Conservation (phyloP, 495 filamentous ascomycete species). For the Neurospora discreta region DNA sequence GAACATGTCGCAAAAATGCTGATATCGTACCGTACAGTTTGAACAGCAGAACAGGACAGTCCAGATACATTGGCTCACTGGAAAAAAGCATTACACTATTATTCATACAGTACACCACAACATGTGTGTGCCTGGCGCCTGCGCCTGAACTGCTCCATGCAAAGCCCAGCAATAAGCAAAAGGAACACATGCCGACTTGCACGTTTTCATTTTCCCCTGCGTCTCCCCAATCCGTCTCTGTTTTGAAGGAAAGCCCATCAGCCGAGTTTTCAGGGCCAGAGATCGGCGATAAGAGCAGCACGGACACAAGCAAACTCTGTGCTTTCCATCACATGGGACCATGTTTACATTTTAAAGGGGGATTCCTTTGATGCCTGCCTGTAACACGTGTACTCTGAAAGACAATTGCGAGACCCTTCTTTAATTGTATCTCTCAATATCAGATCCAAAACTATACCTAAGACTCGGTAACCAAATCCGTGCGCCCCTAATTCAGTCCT, state of each 20-base stretch:
- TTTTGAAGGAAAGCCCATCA: neutral
- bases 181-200: neutral
- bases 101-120: neutral
- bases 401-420: neutral
- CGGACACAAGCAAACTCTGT: neutral
- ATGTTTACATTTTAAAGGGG: neutral
- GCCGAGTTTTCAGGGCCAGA: neutral
- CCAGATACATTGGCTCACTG: neutral
- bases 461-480: neutral
- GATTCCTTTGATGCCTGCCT: neutral
- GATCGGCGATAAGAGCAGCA: neutral
- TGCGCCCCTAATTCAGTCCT: neutral
- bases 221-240: neutral
- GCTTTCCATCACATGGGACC: neutral
- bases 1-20: neutral
- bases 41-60: neutral
- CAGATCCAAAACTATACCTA: neutral
- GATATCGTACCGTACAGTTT: neutral
- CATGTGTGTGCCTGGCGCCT: neutral
- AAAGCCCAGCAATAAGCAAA: neutral
- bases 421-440: neutral
- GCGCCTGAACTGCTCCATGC: neutral
- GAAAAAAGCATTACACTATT: neutral
- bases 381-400: neutral
- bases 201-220: neutral